These are phyloP conservation scores for Medicago lupulina DNA, from an alignment of 306 rosid genomes.

Conservation along the genomic window DNA sequence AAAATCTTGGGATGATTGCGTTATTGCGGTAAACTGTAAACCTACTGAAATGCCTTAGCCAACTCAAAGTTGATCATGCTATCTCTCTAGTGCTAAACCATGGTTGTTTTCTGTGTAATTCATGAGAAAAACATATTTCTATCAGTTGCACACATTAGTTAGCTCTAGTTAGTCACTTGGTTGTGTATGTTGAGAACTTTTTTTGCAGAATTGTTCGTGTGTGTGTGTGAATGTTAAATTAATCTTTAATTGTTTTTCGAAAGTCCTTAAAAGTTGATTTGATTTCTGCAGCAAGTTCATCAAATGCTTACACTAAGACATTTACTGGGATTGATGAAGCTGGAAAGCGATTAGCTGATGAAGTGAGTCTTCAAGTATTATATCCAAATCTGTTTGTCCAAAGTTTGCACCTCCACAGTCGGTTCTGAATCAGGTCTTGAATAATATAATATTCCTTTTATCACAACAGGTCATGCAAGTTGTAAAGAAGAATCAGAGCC, in stretches of 20 bases:
- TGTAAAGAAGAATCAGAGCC: conserved; percentile 72
- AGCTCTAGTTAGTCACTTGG: neutral
- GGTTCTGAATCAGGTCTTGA: conserved; percentile 26
- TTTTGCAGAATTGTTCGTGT: conserved; percentile 15
- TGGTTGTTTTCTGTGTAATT: neutral
- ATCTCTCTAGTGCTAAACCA: conserved; percentile 20
- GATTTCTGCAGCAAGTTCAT: conserved; percentile 81
- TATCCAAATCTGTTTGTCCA: conserved; percentile 36
- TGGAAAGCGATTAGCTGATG: conserved; percentile 90
- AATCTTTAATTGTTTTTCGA: conserved; percentile 6
- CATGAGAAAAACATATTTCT: conserved; percentile 28
- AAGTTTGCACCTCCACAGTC: conserved; percentile 18
- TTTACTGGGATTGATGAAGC: conserved; percentile 91
- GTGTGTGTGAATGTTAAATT: conserved; percentile 19
- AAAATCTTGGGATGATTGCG: neutral
- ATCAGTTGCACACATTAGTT: conserved; percentile 8
- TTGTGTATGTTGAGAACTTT: conserved; percentile 15
- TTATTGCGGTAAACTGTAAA: neutral
- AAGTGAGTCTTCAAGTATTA: conserved; percentile 63
- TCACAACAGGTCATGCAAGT: conserved; percentile 73
- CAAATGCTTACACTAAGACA: conserved; percentile 73
- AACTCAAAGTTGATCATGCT: conserved; percentile 15
- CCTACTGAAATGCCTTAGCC: conserved; percentile 26
- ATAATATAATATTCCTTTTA: conserved; percentile 41
- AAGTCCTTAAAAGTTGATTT: conserved; percentile 38